A percentile compares a stretch with the other conserved stretches of the same genome.
phyloP scores from a whole-genome alignment of 176 grass and related monocot species.

The Puya raimondii region DNA sequence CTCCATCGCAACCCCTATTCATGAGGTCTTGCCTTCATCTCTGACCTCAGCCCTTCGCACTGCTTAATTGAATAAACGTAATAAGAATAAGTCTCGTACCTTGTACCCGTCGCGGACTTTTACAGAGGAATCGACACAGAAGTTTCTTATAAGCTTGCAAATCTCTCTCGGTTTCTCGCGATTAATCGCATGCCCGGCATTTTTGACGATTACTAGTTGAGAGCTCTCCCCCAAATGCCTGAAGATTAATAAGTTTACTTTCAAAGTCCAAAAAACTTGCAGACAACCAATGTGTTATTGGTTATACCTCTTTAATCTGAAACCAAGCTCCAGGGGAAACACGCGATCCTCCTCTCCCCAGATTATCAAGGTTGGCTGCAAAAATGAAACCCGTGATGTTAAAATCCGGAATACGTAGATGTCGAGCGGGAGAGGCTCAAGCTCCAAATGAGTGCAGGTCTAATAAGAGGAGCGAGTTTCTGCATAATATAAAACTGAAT shows the following conservation, averaged over 20 bases:
- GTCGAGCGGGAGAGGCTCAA: not conserved
- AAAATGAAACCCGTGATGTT: not conserved
- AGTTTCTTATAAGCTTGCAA: slow-evolving; percentile 46
- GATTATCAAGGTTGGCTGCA: slow-evolving; percentile 59
- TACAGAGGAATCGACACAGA: slow-evolving; percentile 22
- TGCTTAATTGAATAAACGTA: no score
- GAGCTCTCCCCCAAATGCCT: slow-evolving; percentile 78
- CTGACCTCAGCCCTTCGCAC: no score
- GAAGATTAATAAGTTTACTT: slow-evolving; percentile 15
- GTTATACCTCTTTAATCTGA: slow-evolving; percentile 70
- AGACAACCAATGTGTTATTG: not conserved
- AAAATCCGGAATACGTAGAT: no score
- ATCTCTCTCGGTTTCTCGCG: slow-evolving; percentile 72
- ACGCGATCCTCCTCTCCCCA: slow-evolving; percentile 81
- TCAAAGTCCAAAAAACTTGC: slow-evolving; percentile 8
- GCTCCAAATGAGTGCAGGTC: not conserved
- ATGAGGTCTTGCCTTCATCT: no score
- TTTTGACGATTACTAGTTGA: slow-evolving; percentile 56
- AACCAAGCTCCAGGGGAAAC: slow-evolving; percentile 83
- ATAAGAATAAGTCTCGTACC: no score
- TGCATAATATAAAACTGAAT: not conserved
- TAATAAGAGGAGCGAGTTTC: not conserved
- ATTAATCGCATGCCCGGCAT: slow-evolving; percentile 83
- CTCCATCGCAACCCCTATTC: no score
- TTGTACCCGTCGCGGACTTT: no score